Percentiles rank a stretch among this genome's conserved stretches.
Evolutionary conservation across 805 yeast species (phyloP).

Genomic region (Kluyveromyces starmeri): DNA sequence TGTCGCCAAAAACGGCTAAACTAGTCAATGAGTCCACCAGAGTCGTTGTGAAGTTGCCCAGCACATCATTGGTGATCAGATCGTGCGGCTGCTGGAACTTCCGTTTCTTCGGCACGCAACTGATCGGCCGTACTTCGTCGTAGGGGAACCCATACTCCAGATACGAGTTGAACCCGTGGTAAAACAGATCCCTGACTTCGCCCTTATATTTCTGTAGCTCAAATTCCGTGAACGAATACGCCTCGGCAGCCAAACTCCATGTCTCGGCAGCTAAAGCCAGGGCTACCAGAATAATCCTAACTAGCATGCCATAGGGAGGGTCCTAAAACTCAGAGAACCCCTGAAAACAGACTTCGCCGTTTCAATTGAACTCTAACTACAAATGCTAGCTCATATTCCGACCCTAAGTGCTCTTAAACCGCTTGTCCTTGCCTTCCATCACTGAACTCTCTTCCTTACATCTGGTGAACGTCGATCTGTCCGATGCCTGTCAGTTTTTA

Average conservation of each 20-base stretch:
- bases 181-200: constrained; percentile 50
- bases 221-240: constrained; percentile 20
- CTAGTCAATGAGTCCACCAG: constrained; percentile 75
- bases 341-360: no score
- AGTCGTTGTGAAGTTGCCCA: constrained; percentile 78
- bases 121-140: constrained; percentile 71
- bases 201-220: constrained; percentile 29
- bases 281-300: no score
- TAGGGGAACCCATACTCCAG: constrained; percentile 63
- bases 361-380: no score
- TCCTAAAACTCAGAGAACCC: no score
- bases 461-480: no score
- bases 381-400: no score
- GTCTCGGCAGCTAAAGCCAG: no score
- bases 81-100: constrained; percentile 47
- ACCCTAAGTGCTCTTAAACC: no score
- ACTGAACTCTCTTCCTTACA: no score
- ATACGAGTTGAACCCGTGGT: constrained; percentile 70
- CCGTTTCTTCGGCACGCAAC: constrained; percentile 61
- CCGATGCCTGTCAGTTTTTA: no score
- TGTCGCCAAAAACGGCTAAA: constrained; percentile 61
- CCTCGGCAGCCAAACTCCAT: not conserved
- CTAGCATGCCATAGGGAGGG: no score
- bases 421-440: no score
- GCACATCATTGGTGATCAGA: constrained; percentile 63